Conservation (phyloP, 108 stramenopile genomes). For the Nitzschia sp. region DNA sequence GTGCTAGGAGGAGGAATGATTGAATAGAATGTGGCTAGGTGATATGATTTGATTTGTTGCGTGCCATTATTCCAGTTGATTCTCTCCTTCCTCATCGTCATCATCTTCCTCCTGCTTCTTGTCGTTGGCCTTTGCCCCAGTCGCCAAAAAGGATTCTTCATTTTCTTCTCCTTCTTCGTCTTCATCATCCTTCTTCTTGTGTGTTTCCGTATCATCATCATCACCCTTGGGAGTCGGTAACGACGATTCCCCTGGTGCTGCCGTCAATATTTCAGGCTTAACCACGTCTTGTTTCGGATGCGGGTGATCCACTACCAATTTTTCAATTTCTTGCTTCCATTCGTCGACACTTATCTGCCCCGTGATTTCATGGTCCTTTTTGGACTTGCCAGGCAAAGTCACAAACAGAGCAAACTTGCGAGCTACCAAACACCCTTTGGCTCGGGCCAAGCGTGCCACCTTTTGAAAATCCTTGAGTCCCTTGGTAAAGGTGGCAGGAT, state of each 20-base stretch:
- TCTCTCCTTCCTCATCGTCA: constrained; percentile 35
- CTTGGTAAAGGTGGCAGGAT: constrained; percentile 71
- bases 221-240: background rate
- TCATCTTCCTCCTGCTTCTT: constrained; percentile 27
- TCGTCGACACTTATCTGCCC: constrained; percentile 37
- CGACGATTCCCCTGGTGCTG: background rate
- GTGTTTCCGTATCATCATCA: background rate
- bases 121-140: background rate
- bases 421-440: constrained; percentile 79
- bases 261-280: background rate
- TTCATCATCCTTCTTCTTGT: background rate
- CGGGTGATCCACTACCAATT: background rate
- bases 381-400: constrained; percentile 8
- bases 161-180: constrained; percentile 4
- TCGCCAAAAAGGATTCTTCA: constrained; percentile 2
- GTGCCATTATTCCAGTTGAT: constrained; percentile 26
- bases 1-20: too few species aligned
- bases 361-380: constrained; percentile 18
- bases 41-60: too few species aligned
- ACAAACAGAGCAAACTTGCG: constrained; percentile 67
- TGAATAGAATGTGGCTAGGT: too few species aligned
- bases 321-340: constrained; percentile 32
- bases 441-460: constrained; percentile 60
- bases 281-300: background rate
- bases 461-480: constrained; percentile 53